Percentiles rank a stretch among this genome's conserved stretches.
Conservation (phyloP, 345 rosid genomes). For the Aquilaria yunnanensis region DNA sequence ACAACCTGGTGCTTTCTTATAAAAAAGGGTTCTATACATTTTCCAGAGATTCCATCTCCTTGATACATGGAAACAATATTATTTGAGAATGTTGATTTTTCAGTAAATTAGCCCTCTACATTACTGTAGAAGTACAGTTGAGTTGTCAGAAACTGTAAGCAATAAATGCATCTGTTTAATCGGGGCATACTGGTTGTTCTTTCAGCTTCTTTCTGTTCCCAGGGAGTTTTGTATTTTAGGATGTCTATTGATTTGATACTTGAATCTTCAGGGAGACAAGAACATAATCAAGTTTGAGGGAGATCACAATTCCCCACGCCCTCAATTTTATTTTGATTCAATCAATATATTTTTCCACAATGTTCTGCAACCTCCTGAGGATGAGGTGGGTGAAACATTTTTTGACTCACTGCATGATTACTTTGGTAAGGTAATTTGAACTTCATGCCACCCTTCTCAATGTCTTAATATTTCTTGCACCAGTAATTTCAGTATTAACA, state of each 20-base stretch:
- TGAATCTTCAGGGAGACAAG: conserved; percentile 81
- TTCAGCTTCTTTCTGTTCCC: conserved; percentile 3
- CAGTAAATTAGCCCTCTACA: too few relatives aligned
- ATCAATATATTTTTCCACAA: conserved; percentile 92
- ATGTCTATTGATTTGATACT: conserved; percentile 14
- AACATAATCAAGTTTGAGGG: conserved; percentile 96
- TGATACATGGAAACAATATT: too few relatives aligned
- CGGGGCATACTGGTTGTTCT: background rate
- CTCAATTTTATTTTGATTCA: conserved; percentile 94
- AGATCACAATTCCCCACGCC: conserved; percentile 97
- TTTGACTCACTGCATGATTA: conserved; percentile 58
- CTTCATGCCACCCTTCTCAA: conserved; percentile 9
- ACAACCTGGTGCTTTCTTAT: too few relatives aligned
- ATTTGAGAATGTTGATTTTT: too few relatives aligned
- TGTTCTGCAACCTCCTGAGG: conserved; percentile 89
- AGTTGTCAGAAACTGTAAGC: too few relatives aligned
- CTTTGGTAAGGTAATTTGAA: conserved; percentile 73
- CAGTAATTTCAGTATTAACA: conserved; percentile 11
- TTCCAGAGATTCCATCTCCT: too few relatives aligned
- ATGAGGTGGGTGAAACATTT: conserved; percentile 51
- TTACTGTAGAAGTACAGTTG: too few relatives aligned
- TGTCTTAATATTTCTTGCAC: conserved; percentile 17
- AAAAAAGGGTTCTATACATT: too few relatives aligned
- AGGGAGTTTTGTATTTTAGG: conserved; percentile 3
- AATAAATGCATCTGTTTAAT: too few relatives aligned